A percentile compares a stretch with the other conserved stretches of the same genome.
phyloP scores from a whole-genome alignment of 805 yeast species.

The Zygotorulaspora florentina region DNA sequence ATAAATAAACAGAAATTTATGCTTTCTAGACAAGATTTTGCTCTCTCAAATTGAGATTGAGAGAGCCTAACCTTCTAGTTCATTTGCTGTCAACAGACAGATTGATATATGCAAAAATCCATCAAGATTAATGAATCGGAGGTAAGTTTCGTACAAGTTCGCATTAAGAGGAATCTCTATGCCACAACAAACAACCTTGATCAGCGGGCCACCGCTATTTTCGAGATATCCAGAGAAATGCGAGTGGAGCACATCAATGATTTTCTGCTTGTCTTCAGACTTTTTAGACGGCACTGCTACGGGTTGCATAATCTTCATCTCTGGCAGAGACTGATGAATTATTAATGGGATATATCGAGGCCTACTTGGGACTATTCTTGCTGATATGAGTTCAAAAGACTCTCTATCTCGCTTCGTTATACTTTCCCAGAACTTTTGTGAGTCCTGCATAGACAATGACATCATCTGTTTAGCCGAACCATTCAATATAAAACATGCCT shows the following conservation, averaged over 20 bases:
- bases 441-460: constrained; percentile 62
- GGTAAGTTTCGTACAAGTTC: constrained; percentile 45
- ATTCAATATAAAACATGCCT: constrained; percentile 66
- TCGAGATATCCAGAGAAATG: constrained; percentile 47
- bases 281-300: constrained; percentile 13
- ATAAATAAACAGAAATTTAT: not conserved
- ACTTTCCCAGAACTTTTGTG: constrained; percentile 54
- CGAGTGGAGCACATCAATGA: constrained; percentile 27
- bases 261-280: constrained; percentile 1
- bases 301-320: constrained; percentile 37
- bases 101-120: constrained; percentile 53
- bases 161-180: constrained; percentile 43
- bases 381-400: constrained; percentile 22
- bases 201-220: constrained; percentile 35
- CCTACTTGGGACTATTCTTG: constrained; percentile 16
- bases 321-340: constrained; percentile 33
- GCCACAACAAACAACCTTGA: constrained; percentile 51
- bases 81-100: constrained; percentile 9
- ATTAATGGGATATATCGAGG: constrained; percentile 19
- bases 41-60: not conserved
- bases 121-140: constrained; percentile 49
- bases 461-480: constrained; percentile 81
- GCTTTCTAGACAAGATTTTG: not conserved
- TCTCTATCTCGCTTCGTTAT: constrained; percentile 33
- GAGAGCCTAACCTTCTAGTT: not conserved